phyloP scores from a whole-genome alignment of 257 asterid genomes.

The Solanum bulbocastanum region DNA sequence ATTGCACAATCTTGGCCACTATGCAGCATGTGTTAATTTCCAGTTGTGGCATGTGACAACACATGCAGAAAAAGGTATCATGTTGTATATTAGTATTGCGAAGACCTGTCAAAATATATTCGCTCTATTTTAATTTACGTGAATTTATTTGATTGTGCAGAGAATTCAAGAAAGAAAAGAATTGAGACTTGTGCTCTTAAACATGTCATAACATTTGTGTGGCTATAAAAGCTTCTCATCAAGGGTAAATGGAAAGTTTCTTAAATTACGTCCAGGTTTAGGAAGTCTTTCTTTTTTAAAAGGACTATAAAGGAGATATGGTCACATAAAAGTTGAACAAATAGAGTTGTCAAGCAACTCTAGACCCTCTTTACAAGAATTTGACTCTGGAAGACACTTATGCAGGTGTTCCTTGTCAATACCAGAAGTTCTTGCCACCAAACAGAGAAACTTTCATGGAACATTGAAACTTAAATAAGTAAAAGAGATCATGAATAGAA shows the following conservation, averaged over 20 bases:
- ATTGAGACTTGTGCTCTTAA: neutral
- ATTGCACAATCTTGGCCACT: neutral
- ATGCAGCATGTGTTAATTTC: neutral
- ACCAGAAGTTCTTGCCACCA: neutral
- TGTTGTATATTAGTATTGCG: neutral
- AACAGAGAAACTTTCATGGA: neutral
- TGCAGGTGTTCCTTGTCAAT: neutral
- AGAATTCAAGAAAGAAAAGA: neutral
- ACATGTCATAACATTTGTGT: neutral
- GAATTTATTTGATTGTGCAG: neutral
- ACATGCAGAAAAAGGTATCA: neutral
- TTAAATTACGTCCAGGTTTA: neutral
- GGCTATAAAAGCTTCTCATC: neutral
- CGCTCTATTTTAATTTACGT: neutral
- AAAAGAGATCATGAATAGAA: neutral
- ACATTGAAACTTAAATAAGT: neutral
- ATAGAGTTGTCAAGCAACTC: neutral
- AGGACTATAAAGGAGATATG: neutral
- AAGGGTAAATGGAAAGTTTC: neutral
- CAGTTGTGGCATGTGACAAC: neutral
- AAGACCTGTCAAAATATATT: neutral
- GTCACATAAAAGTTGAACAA: neutral
- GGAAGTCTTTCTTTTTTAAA: neutral
- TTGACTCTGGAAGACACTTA: neutral
- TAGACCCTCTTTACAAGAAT: neutral